These are phyloP conservation scores for Fusarium solani-melongenae DNA, from an alignment of 2,329 filamentous ascomycete species.

Conservation along the genomic window DNA sequence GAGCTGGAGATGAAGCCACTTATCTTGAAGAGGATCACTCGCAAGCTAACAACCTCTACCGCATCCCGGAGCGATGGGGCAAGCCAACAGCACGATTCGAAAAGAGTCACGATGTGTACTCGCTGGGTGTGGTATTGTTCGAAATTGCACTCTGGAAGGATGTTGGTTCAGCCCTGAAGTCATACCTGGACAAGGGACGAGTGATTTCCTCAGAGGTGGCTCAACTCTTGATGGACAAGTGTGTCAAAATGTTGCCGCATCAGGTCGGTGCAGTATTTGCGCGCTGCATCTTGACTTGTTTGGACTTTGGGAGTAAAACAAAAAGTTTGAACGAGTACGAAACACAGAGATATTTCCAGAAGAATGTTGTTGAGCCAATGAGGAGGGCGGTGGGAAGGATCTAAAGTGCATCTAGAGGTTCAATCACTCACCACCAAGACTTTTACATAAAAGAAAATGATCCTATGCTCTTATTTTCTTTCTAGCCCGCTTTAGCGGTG, in stretches of 20 bases:
- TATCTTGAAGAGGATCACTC: not conserved
- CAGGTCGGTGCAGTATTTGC: not conserved
- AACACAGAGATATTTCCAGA: not conserved
- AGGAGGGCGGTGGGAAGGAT: not conserved
- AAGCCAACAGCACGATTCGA: not conserved
- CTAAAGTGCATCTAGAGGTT: not conserved
- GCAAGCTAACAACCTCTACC: slow-evolving; percentile 1
- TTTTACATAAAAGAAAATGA: no score
- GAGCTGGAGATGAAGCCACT: not conserved
- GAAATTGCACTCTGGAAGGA: slow-evolving; percentile 9
- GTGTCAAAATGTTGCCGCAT: not conserved
- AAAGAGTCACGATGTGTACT: slow-evolving; percentile 8
- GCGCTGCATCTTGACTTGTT: not conserved
- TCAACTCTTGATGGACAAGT: not conserved
- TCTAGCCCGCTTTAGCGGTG: not conserved
- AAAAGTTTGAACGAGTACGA: slow-evolving; percentile 1
- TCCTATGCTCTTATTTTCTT: not conserved
- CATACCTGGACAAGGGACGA: not conserved
- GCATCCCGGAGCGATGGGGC: not conserved
- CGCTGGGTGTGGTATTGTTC: not conserved
- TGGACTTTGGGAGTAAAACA: not conserved
- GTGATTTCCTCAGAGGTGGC: not conserved
- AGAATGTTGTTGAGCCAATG: not conserved
- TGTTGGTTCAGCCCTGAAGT: not conserved
- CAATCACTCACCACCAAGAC: no score